phyloP scores from a whole-genome alignment of 1,284 basidiomycete genomes.

The Tylopilus sp. region DNA sequence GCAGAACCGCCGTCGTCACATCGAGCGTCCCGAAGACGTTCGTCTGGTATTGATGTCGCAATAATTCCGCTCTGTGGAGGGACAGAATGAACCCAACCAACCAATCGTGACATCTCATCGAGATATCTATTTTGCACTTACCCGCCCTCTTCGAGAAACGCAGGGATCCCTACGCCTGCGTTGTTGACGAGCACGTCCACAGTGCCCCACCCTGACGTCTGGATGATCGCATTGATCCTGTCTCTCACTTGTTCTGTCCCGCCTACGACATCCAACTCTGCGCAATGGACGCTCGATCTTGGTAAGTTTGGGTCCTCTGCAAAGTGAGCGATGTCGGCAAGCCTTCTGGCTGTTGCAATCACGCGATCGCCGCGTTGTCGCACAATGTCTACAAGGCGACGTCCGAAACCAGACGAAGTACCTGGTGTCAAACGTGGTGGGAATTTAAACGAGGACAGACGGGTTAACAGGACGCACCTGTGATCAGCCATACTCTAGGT shows the following conservation, averaged over 20 bases:
- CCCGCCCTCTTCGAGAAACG: slow-evolving; percentile 59
- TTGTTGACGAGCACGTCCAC: slow-evolving; percentile 68
- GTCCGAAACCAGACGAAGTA: slow-evolving; percentile 70
- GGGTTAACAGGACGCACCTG: slow-evolving; percentile 2
- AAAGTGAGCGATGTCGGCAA: slow-evolving; percentile 17
- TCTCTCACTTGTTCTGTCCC: slow-evolving; percentile 49
- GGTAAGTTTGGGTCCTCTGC: slow-evolving; percentile 22
- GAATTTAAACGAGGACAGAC: no score
- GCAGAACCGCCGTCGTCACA: slow-evolving; percentile 60
- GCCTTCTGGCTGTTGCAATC: slow-evolving; percentile 50
- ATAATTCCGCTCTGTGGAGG: slow-evolving; percentile 39
- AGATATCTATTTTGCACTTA: slow-evolving; percentile 32
- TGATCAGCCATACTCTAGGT: slow-evolving; percentile 14
- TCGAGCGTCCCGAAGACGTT: slow-evolving; percentile 64
- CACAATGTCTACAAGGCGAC: slow-evolving; percentile 58
- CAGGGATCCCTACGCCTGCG: slow-evolving; percentile 53
- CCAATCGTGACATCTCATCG: neutral
- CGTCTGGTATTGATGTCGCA: slow-evolving; percentile 55
- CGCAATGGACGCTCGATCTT: slow-evolving; percentile 42
- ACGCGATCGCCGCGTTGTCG: slow-evolving; percentile 63
- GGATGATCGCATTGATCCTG: slow-evolving; percentile 51
- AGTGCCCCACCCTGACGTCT: slow-evolving; percentile 53
- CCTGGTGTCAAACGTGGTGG: slow-evolving; percentile 45
- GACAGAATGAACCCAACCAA: neutral
- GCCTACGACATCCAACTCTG: slow-evolving; percentile 58